A percentile compares a stretch with the other conserved stretches of the same genome.
phyloP scores from a whole-genome alignment of 176 grass and related monocot species.

The Poa annua region DNA sequence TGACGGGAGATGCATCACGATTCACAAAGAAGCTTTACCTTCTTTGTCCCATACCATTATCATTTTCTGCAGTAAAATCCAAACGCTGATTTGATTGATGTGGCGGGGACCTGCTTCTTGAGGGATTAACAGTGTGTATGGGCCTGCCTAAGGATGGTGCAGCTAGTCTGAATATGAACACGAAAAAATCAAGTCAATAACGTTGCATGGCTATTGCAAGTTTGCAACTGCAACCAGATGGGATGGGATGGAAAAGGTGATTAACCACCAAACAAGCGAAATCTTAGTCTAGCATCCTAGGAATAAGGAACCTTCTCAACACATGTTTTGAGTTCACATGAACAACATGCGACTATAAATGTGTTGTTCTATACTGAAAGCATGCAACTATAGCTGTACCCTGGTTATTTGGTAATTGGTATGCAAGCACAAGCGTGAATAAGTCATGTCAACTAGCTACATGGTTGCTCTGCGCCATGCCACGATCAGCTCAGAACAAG shows the following conservation, averaged over 20 bases:
- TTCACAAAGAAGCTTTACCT: conserved; percentile 45
- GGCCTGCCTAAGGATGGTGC: conserved; percentile 34
- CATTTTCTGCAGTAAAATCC: conserved; percentile 40
- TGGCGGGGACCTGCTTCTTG: conserved; percentile 43
- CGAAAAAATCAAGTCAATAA: conserved; percentile 22
- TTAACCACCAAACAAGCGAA: neutral
- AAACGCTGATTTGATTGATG: conserved; percentile 36
- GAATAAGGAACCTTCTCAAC: neutral
- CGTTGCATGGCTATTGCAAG: neutral
- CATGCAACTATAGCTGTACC: neutral
- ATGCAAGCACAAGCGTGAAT: neutral
- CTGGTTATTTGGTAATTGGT: conserved; percentile 14
- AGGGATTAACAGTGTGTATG: conserved; percentile 28
- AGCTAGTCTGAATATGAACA: conserved; percentile 40
- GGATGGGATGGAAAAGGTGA: neutral
- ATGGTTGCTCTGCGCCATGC: neutral
- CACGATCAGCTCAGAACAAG: neutral
- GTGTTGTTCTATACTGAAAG: neutral
- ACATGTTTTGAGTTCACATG: conserved; percentile 14
- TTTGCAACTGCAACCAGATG: conserved; percentile 26
- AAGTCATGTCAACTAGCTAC: conserved; percentile 14
- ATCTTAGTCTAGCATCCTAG: neutral
- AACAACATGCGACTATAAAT: conserved; percentile 6
- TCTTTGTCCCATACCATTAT: conserved; percentile 55
- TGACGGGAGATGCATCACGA: conserved; percentile 33